Evolutionary conservation across 331 rosid species (phyloP).

Genomic region (Phaseolus coccineus): DNA sequence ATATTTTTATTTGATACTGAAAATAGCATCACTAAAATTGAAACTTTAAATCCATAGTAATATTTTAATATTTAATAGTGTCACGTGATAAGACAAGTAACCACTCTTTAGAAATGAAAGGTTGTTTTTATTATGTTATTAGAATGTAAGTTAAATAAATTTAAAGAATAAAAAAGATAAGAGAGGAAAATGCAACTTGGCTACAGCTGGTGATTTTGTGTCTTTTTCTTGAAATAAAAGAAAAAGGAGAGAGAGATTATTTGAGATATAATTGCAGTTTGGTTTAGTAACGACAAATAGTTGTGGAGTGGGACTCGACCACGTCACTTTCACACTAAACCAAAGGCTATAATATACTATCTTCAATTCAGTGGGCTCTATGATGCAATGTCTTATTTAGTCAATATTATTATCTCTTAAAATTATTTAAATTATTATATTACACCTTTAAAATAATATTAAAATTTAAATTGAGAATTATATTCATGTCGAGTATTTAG

Average conservation of each 20-base stretch:
- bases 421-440: no score
- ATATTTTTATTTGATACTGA: no score
- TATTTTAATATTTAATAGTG: neutral
- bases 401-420: neutral
- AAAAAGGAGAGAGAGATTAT: conserved; percentile 5
- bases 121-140: neutral
- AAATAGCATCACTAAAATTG: no score
- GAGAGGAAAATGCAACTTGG: neutral
- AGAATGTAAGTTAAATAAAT: neutral
- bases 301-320: conserved; percentile 35
- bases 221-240: conserved; percentile 18
- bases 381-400: neutral
- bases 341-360: conserved; percentile 2
- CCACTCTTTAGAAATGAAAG: no score
- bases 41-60: no score
- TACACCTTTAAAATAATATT: no score
- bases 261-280: conserved; percentile 38
- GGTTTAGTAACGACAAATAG: conserved; percentile 34
- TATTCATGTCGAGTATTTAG: no score
- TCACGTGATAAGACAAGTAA: neutral
- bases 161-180: neutral
- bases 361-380: conserved; percentile 54
- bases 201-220: conserved; percentile 6
- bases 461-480: no score
- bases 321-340: conserved; percentile 45